phyloP scores from a whole-genome alignment of 257 asterid genomes.

The Cinchona pubescens region DNA sequence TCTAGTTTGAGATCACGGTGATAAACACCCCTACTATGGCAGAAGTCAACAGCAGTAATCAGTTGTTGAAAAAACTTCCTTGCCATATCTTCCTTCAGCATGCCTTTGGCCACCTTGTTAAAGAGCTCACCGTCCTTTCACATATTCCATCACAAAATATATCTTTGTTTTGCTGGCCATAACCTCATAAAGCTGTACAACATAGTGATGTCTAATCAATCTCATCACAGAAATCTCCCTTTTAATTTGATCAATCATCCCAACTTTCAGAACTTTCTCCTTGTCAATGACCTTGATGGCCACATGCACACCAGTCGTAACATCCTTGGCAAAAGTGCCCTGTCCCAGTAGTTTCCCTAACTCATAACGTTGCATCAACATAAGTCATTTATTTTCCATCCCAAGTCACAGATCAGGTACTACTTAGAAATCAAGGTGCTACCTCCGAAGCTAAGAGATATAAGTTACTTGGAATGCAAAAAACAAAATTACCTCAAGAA shows the following conservation, averaged over 20 bases:
- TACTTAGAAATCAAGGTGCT: background rate
- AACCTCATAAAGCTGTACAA: constrained; percentile 45
- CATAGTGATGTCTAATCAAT: constrained; percentile 35
- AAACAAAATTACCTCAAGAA: constrained; percentile 17
- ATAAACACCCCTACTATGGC: too few species aligned
- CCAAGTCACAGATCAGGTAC: constrained; percentile 10
- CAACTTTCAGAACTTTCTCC: constrained; percentile 38
- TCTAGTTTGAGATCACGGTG: too few species aligned
- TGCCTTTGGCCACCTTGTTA: too few species aligned
- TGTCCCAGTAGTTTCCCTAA: constrained; percentile 83
- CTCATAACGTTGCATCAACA: constrained; percentile 63
- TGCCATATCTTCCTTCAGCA: too few species aligned
- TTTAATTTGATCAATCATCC: constrained; percentile 47
- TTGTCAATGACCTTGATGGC: constrained; percentile 73
- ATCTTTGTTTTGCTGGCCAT: constrained; percentile 44
- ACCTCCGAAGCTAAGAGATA: too few species aligned
- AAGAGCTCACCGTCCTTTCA: too few species aligned
- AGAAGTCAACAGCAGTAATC: too few species aligned
- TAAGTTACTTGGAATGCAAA: background rate
- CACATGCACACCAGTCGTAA: constrained; percentile 46
- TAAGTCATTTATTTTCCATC: constrained; percentile 56
- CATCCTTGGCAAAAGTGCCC: constrained; percentile 80
- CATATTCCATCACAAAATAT: constrained; percentile 42
- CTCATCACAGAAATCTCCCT: constrained; percentile 48
- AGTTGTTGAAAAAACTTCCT: too few species aligned